Evolutionary conservation across 768 basidiomycete species (phyloP).

Genomic region (Russula ochroleuca): DNA sequence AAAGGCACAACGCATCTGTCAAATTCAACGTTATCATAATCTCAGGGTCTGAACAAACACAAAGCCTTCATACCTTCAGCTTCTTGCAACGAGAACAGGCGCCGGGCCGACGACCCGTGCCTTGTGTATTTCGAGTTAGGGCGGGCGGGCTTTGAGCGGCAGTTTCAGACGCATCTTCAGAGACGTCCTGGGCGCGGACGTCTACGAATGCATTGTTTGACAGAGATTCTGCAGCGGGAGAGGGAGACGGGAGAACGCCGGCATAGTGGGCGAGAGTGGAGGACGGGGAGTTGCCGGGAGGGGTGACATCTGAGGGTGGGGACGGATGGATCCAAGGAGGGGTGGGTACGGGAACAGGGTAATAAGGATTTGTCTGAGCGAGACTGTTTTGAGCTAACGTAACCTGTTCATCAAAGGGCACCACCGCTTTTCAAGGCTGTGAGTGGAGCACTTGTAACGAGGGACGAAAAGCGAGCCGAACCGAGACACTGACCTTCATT

Average conservation of each 20-base stretch:
- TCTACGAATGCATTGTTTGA: background rate
- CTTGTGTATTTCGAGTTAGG: background rate
- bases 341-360: constrained; percentile 9
- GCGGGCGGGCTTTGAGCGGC: constrained; percentile 6
- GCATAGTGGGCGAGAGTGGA: constrained; percentile 2
- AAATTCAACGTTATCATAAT: background rate
- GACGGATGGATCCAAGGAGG: constrained; percentile 21
- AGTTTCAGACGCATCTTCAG: background rate
- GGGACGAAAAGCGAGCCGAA: background rate
- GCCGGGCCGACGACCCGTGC: constrained; percentile 24
- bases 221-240: background rate
- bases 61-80: constrained; percentile 29
- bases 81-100: constrained; percentile 33
- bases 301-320: constrained; percentile 15
- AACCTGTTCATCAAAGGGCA: background rate
- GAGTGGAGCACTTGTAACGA: background rate
- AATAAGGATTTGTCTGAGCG: constrained; percentile 8
- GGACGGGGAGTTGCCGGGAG: constrained; percentile 14
- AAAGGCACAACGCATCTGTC: constrained; percentile 26
- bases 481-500: background rate
- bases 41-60: background rate
- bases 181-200: background rate
- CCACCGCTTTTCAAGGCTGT: background rate
- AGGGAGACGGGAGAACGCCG: background rate
- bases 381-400: constrained; percentile 14